Conservation (phyloP, 495 filamentous ascomycete species). For the Penicillium longicatenatum region DNA sequence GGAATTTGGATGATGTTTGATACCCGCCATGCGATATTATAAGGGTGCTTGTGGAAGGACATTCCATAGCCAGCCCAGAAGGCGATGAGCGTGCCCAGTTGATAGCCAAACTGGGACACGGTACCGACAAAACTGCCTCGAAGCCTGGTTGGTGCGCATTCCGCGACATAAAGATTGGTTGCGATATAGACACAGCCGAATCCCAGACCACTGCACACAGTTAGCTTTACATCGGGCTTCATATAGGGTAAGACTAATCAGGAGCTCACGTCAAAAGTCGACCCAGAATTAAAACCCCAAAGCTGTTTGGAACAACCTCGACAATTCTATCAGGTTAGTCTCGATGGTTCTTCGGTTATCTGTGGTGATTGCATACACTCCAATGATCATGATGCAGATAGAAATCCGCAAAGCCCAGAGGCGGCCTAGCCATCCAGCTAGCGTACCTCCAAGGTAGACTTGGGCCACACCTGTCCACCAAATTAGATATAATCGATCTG, state of each 20-base stretch:
- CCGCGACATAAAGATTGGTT: conserved; percentile 41
- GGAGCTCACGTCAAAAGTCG: conserved; percentile 34
- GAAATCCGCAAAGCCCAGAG: conserved; percentile 38
- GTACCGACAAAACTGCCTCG: conserved; percentile 40
- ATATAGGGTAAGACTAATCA: background rate
- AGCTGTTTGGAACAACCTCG: conserved; percentile 41
- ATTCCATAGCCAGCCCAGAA: conserved; percentile 45
- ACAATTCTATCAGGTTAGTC: conserved; percentile 23
- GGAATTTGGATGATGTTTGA: conserved; percentile 40
- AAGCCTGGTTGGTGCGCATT: conserved; percentile 36
- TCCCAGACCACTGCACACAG: conserved; percentile 29
- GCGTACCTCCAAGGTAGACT: conserved; percentile 32
- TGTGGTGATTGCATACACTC: conserved; percentile 17
- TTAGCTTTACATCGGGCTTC: background rate
- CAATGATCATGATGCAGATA: conserved; percentile 36
- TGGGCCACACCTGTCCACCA: conserved; percentile 26
- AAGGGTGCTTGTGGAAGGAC: conserved; percentile 41
- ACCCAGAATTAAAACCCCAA: conserved; percentile 36
- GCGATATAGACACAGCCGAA: conserved; percentile 43
- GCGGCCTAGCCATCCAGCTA: conserved; percentile 34
- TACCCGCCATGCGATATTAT: conserved; percentile 42
- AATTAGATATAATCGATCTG: too few species aligned
- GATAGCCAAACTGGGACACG: conserved; percentile 32
- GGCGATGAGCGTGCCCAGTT: conserved; percentile 38
- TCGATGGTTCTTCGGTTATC: background rate